Evolutionary conservation across 116 monocot genomes (phyloP).

Genomic region (Trichopus zeylanicus): DNA sequence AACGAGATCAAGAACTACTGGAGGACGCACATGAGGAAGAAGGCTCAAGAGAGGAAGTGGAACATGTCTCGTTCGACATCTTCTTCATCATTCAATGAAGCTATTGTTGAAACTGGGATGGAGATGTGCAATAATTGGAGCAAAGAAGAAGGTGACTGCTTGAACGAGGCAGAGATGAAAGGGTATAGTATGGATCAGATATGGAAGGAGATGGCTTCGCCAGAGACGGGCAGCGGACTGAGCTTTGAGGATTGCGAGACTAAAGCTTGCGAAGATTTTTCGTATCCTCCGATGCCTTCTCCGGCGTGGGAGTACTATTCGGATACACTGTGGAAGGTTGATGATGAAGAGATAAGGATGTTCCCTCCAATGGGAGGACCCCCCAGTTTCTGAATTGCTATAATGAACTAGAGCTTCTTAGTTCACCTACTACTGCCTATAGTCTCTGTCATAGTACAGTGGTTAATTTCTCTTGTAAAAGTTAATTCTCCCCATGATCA

Average conservation of each 20-base stretch:
- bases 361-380: constrained; percentile 2
- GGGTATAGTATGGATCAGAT: constrained; percentile 46
- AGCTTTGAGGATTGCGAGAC: constrained; percentile 19
- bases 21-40: constrained; percentile 91
- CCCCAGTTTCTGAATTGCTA: too few species aligned
- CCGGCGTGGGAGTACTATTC: constrained; percentile 22
- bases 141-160: constrained; percentile 5
- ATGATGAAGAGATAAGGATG: constrained; percentile 11
- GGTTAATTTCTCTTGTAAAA: too few species aligned
- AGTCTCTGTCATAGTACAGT: not conserved
- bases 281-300: constrained; percentile 12
- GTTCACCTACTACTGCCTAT: not conserved
- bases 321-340: too few species aligned
- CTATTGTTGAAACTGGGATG: not conserved
- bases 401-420: too few species aligned
- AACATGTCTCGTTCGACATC: constrained; percentile 17
- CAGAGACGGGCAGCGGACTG: constrained; percentile 1
- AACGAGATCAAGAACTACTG: constrained; percentile 98
- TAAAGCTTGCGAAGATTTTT: constrained; percentile 12
- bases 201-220: constrained; percentile 28
- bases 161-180: too few species aligned
- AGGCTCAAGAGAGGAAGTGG: constrained; percentile 57
- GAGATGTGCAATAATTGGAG: constrained; percentile 1
- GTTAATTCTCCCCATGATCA: too few species aligned
- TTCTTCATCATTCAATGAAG: constrained; percentile 21